Evolutionary conservation across 805 yeast species (phyloP).

Genomic region (Metschnikowia gelsemii): DNA sequence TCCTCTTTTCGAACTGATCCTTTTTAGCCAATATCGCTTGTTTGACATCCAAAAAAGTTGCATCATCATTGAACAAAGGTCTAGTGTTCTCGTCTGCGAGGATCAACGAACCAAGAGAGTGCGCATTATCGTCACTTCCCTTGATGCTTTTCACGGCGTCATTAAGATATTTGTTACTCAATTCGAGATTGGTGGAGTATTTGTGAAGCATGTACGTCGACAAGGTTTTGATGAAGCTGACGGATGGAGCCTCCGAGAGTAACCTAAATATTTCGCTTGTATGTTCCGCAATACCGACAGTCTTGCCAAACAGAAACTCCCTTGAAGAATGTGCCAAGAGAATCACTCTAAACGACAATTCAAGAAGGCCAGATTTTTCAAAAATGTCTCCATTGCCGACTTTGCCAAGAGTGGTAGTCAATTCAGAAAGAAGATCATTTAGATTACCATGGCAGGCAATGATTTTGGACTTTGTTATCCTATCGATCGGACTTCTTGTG

Average conservation of each 20-base stretch:
- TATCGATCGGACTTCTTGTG: not conserved
- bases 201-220: slow-evolving; percentile 9
- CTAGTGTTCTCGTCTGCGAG: slow-evolving; percentile 5
- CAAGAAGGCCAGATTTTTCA: not conserved
- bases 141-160: slow-evolving; percentile 3
- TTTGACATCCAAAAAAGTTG: not conserved
- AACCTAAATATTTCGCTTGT: not conserved
- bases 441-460: slow-evolving; percentile 7
- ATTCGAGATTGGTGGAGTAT: slow-evolving; percentile 8
- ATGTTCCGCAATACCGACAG: not conserved
- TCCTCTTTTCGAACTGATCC: not conserved
- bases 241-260: not conserved
- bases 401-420: slow-evolving; percentile 1
- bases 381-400: not conserved
- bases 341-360: slow-evolving; percentile 1
- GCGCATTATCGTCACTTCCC: slow-evolving; percentile 5
- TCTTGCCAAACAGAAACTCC: not conserved
- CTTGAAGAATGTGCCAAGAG: not conserved
- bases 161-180: slow-evolving; percentile 3
- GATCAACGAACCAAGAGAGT: slow-evolving; percentile 7
- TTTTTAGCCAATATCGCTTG: not conserved
- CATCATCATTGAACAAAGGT: not conserved
- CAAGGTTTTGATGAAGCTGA: slow-evolving; percentile 7
- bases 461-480: not conserved
- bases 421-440: slow-evolving; percentile 9